phyloP scores from a whole-genome alignment of 2,329 filamentous ascomycete species.

The Trichophaea hybrida region DNA sequence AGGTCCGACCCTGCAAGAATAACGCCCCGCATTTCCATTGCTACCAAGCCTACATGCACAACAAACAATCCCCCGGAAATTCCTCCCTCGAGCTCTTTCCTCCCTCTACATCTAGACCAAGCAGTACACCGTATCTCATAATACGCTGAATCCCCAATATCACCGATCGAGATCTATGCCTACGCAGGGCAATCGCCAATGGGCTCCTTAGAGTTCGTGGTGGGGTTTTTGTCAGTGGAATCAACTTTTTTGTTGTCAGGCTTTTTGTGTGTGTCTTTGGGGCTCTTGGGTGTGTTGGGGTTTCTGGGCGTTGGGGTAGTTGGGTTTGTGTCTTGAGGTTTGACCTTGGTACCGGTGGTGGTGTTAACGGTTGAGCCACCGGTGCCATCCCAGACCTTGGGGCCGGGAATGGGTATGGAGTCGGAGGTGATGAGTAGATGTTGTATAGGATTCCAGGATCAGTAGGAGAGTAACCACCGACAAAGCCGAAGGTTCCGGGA shows the following conservation, averaged over 20 bases:
- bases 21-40: neutral
- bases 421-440: slow-evolving; percentile 14
- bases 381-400: slow-evolving; percentile 18
- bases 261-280: neutral
- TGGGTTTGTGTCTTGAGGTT: neutral
- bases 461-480: slow-evolving; percentile 32
- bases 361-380: slow-evolving; percentile 12
- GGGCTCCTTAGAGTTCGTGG: neutral
- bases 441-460: slow-evolving; percentile 33
- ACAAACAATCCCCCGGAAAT: neutral
- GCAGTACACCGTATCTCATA: neutral
- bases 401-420: slow-evolving; percentile 20
- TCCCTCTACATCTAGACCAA: neutral
- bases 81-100: neutral
- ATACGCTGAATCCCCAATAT: neutral
- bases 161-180: slow-evolving; percentile 1
- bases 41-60: neutral
- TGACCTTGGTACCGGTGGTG: neutral
- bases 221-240: neutral
- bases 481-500: slow-evolving; percentile 36
- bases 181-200: neutral
- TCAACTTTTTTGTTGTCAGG: neutral
- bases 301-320: too few relatives aligned
- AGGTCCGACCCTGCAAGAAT: neutral
- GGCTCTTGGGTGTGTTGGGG: too few relatives aligned